Base-by-base conservation (phyloP, 176 grass and related monocot genomes). In the Echinochloa phyllopogon region DNA sequence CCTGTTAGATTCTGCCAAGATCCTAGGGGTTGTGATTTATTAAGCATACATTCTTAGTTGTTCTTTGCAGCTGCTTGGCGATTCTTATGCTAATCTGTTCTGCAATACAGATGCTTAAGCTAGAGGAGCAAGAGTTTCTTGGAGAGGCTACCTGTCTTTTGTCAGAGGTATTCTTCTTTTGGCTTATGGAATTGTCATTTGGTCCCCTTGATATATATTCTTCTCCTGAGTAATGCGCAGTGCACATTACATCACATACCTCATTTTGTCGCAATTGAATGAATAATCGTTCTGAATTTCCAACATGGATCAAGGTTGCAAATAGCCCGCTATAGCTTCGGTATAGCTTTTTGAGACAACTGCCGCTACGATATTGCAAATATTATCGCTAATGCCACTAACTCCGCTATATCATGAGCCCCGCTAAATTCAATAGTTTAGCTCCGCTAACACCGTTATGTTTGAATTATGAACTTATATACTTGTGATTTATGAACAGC, bases 61-160 rank as follows among this genome's bases (percentile, higher is more conserved):
- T 50, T 83, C 48, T 67, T 76, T 77, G 69, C 21, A 84, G 76
- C 44, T 87, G 42, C 44, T 76, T 82, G 75, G 59, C 17, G 65
- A 69, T 87, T 62, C 82, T 78, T 82, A 87, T 61, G 48, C 25
- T 82, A 65, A 64, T 86, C 65, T 82, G 58, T 53, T 79, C 47
- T 83, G 75, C 70, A 62, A 83, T 86, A 58, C 86, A 99, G 96
- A 96, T 92, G 81, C 89, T 99, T 88, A 99, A 92, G 79, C 75
- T 99, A 67, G 96, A 99, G 85, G 96, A 96, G 50, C 94, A 99
- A 87, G 84, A 92, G 50, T 94, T 99, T 90, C 91, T 99, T 87
- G 96, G 93, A 73, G 96, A 96, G 87, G 88, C 90, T 82, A 85
- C 74, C 33, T 96, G 90, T 88, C 67, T 96, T 83, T 72, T 99